Conservation (phyloP, 169 alveolate species). For the Ichthyophthirius multifiliis region DNA sequence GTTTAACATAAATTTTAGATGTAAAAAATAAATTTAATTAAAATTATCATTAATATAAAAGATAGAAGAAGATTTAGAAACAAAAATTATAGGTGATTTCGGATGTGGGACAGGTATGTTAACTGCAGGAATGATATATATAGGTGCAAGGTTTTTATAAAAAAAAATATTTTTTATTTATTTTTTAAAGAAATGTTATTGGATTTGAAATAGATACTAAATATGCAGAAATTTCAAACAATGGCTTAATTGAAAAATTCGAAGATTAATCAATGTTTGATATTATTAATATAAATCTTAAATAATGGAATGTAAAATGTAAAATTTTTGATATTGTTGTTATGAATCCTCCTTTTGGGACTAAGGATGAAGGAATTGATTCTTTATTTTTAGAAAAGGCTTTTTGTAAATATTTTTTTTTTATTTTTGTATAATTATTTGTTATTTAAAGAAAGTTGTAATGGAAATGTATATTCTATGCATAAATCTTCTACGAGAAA, state of each 20-base stretch:
- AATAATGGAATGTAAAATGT: constrained; percentile 11
- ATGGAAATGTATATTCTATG: constrained; percentile 36
- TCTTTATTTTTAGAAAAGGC: constrained; percentile 30
- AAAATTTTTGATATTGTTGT: constrained; percentile 16
- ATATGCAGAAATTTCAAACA: constrained; percentile 11
- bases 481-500: constrained; percentile 40
- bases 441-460: background rate
- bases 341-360: constrained; percentile 46
- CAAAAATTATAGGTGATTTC: constrained; percentile 24
- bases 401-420: background rate
- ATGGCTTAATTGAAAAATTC: constrained; percentile 17
- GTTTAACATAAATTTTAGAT: background rate
- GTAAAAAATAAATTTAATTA: background rate
- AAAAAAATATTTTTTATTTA: background rate
- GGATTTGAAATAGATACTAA: constrained; percentile 29
- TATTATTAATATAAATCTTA: constrained; percentile 21
- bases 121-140: constrained; percentile 30
- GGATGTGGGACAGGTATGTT: constrained; percentile 52
- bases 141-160: constrained; percentile 6
- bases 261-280: constrained; percentile 21
- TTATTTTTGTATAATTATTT: background rate
- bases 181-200: constrained; percentile 2
- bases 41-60: background rate
- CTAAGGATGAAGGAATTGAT: constrained; percentile 40
- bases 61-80: constrained; percentile 23